Conservation (phyloP, 2,329 filamentous ascomycete genomes). For the Alternaria alternata region DNA sequence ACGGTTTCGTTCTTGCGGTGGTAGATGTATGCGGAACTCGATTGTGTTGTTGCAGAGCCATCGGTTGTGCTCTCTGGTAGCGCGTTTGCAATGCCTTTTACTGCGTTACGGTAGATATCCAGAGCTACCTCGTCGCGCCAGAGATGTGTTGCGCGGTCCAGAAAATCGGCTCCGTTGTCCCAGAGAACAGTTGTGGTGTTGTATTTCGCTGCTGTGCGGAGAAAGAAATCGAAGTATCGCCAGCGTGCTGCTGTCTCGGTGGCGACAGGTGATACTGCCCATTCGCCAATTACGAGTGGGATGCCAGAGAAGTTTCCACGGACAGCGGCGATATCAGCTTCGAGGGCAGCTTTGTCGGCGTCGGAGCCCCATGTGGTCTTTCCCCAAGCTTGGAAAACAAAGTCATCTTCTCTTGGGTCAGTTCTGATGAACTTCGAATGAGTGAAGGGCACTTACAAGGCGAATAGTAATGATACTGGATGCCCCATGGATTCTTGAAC, state of each 20-base stretch:
- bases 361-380: constrained; percentile 68
- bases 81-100: constrained; percentile 57
- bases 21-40: constrained; percentile 64
- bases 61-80: constrained; percentile 64
- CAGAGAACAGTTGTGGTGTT: constrained; percentile 63
- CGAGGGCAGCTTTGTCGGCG: constrained; percentile 60
- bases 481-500: constrained; percentile 65
- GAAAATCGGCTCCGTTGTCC: constrained; percentile 67
- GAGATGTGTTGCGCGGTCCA: constrained; percentile 58
- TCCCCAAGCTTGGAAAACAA: constrained; percentile 60
- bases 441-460: constrained; percentile 56
- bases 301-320: constrained; percentile 64
- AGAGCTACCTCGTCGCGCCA: constrained; percentile 63
- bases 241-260: constrained; percentile 66
- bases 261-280: constrained; percentile 58
- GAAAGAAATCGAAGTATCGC: constrained; percentile 65
- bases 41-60: constrained; percentile 55
- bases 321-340: constrained; percentile 60
- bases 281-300: constrained; percentile 67
- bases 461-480: constrained; percentile 70
- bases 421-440: background rate
- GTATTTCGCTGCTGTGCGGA: constrained; percentile 59
- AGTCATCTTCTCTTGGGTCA: constrained; percentile 35
- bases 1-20: constrained; percentile 57
- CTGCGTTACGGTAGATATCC: constrained; percentile 58